Evolutionary conservation across 106 monocot genomes (phyloP), one percentile per base, ranked within the genome.

Genomic region (Dendrobium nobile): DNA sequence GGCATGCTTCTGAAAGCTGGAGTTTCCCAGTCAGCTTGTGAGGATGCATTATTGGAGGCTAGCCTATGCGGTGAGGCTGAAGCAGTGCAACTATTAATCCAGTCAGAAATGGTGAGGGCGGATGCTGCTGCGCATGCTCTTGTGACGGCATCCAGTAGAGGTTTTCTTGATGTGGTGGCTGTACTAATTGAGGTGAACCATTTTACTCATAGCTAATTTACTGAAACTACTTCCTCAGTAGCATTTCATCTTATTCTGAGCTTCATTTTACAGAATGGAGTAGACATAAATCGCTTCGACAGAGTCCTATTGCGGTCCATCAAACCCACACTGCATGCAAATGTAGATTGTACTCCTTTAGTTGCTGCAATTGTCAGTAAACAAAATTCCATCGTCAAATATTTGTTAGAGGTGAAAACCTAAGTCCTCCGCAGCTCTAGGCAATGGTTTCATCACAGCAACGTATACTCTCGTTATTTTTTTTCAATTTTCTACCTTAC

Each of bases 281-380:
- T 92, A 11, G 87, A 92, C 73, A 72, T 86, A 37, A 89, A 89
- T 77, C 80, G 83, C 33, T 84, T 82, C 72, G 77, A 73, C 44
- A 82, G 89, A 77, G 78, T 88, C 64, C 88, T 89, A 22, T 79
- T 92, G 72, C 85, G 68, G 54, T 92, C 92, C 4, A 37, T 88
- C 26, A 92, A 86, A 58, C 92, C 92, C 16, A 40, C 78, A 9
- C 75, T 92, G 51, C 87, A 92, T 79, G 89, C 87, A 42, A 89
- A 92, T 79, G 89, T 86, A 42, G 84, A 92, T 79, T 92, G 89
- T 84, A 92, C 87, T 4, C 87, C 92, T 58, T 78, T 92, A 17
- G 72, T 86, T 16, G 92, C 89, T 72, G 92, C 92, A 54, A 82
- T 89, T 73, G 75, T 92, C 40, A 76, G 82, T 78, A 79, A 89